Base-by-base conservation (phyloP, 805 yeast genomes). In the Wickerhamomyces subpelliculosus region DNA sequence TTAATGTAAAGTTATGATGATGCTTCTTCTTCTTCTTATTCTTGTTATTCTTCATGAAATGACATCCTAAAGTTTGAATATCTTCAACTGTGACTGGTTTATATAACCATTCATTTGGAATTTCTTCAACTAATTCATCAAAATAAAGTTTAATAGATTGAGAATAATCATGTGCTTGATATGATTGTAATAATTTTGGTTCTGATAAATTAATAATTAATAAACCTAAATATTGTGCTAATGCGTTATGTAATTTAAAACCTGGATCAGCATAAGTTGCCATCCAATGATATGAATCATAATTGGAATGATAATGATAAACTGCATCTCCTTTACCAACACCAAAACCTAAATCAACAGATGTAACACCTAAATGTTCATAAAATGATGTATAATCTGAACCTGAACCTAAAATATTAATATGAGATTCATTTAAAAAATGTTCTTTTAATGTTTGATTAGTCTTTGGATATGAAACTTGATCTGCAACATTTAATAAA, bases 201-300 rank as follows among this genome's bases (percentile, higher is more conserved):
- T 77, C 84, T 18, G 72, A 47, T 13, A 83, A 45, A 26, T 70
- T 61, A 16, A 79, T 46, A 3, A 73, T 60, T 4, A 73, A 34
- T 19, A 74, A 51, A 2, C 84, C 83, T 42, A 76, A 52, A 36
- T 64, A 66, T 52, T 76, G 72, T 13, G 80, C 69, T 52, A 73
- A 55, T 5, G 78, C 56, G 37, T 75, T 74, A 57, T 83, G 89
- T 45, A 58, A 68, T 29, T 64, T 64, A 61, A 78, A 80, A 0
- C 72, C 78, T 12, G 82, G 80, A 52, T 82, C 89, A 22, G 75
- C 83, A 53, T 57, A 70, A 5, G 59, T 64, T 27, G 67, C 65
- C 80, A 82, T 79, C 90, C 90, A 83, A 45, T 75, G 65, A 55
- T 62, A 76, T 1, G 85, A 78, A 57, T 81, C 88, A 52, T 79